A percentile compares a stretch with the other conserved stretches of the same genome.
phyloP scores from a whole-genome alignment of 192 early-diverging fungal species.

The Diversispora epigaea region DNA sequence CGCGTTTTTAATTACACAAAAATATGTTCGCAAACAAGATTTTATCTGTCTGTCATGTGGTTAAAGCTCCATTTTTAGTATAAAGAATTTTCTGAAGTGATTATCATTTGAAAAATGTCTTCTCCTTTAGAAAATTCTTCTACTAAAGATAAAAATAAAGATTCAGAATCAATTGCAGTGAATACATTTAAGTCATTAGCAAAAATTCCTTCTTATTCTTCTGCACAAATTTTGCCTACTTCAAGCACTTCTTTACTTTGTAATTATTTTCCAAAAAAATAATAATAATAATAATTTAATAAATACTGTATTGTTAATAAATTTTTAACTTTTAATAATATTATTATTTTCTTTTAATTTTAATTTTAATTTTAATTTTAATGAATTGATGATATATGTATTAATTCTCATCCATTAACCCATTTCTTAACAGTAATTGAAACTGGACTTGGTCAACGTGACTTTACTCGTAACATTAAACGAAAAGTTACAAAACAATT shows the following conservation, averaged over 20 bases:
- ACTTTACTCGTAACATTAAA: conserved; percentile 52
- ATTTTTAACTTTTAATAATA: too few species aligned
- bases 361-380: not conserved
- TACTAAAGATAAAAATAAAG: not conserved
- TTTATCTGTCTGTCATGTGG: too few species aligned
- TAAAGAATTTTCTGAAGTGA: too few species aligned
- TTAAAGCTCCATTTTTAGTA: too few species aligned
- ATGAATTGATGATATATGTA: not conserved
- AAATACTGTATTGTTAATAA: not conserved
- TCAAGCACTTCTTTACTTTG: not conserved
- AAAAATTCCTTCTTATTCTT: not conserved
- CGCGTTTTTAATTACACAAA: too few species aligned
- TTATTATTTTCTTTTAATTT: not conserved
- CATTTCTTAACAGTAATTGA: conserved; percentile 33
- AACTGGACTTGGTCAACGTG: conserved; percentile 47
- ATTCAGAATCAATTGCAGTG: not conserved
- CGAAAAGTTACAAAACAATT: conserved; percentile 45
- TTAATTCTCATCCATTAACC: not conserved
- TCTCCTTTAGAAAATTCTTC: too few species aligned
- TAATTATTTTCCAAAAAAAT: not conserved
- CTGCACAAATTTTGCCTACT: not conserved
- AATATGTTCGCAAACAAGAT: too few species aligned
- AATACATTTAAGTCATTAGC: not conserved
- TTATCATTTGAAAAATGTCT: too few species aligned
- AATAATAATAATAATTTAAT: not conserved